Percentiles rank a stretch among this genome's conserved stretches.
phyloP scores from a whole-genome alignment of 495 filamentous ascomycete genomes.

The Penicillium pancosmium region DNA sequence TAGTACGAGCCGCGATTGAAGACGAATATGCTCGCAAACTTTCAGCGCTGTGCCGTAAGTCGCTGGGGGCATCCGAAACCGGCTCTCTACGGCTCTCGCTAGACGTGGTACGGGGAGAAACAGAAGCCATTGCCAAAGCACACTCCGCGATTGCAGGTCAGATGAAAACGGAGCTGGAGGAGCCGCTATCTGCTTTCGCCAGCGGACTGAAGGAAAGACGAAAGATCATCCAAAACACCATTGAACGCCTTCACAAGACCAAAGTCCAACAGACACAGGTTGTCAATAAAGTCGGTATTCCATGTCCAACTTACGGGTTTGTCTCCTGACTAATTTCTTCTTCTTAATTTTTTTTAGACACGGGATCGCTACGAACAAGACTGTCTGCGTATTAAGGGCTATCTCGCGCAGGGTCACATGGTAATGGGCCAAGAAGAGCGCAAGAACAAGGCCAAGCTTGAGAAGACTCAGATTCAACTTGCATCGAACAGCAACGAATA shows the following conservation, averaged over 20 bases:
- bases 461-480: slow-evolving; percentile 96
- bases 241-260: slow-evolving; percentile 90
- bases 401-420: slow-evolving; percentile 98
- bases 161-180: slow-evolving; percentile 97
- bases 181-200: slow-evolving; percentile 87
- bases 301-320: too few species aligned
- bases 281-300: slow-evolving; percentile 79
- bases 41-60: slow-evolving; percentile 80
- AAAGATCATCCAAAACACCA: slow-evolving; percentile 90
- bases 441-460: slow-evolving; percentile 98
- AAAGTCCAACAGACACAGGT: slow-evolving; percentile 88
- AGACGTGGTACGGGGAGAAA: slow-evolving; percentile 83
- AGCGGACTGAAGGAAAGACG: slow-evolving; percentile 93
- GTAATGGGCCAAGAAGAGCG: slow-evolving; percentile 99
- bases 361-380: slow-evolving; percentile 96
- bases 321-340: background rate
- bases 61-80: slow-evolving; percentile 84
- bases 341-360: slow-evolving; percentile 59
- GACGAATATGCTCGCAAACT: slow-evolving; percentile 97
- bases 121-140: slow-evolving; percentile 92
- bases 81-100: slow-evolving; percentile 83
- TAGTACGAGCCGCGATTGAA: slow-evolving; percentile 90
- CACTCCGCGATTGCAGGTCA: slow-evolving; percentile 87
- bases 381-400: slow-evolving; percentile 96
- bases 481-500: slow-evolving; percentile 91